Percentiles rank a stretch among this genome's conserved stretches.
These are phyloP conservation scores for Apocynum venetum DNA, from an alignment of 257 asterid genomes.

Conservation along the genomic window DNA sequence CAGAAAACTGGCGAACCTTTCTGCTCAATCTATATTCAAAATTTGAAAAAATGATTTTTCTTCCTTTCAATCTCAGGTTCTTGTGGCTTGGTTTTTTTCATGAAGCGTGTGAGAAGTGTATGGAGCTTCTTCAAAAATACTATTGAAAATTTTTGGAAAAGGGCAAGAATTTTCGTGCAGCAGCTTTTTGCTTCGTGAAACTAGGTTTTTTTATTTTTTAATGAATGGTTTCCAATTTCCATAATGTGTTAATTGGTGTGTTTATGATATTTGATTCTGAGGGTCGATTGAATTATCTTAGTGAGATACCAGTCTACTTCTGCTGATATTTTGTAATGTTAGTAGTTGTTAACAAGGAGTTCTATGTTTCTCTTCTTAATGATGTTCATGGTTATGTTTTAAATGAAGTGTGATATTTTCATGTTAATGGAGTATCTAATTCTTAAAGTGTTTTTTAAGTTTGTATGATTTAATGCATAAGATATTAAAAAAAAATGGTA, in stretches of 20 bases:
- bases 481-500: neutral
- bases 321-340: constrained; percentile 3
- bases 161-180: constrained; percentile 21
- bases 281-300: neutral
- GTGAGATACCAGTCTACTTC: neutral
- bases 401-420: neutral
- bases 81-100: constrained; percentile 30
- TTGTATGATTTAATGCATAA: neutral
- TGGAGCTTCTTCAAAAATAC: constrained; percentile 19
- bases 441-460: neutral
- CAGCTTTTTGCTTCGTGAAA: constrained; percentile 18
- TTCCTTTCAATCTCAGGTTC: constrained; percentile 27
- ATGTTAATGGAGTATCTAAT: neutral
- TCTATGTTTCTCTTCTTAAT: neutral
- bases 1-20: neutral
- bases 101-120: constrained; percentile 33
- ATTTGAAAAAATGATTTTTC: neutral
- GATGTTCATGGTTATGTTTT: neutral
- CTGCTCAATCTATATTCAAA: neutral
- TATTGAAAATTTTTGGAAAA: constrained; percentile 19
- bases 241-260: neutral
- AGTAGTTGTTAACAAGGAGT: neutral
- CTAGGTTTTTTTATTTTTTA: neutral
- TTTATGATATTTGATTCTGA: neutral
- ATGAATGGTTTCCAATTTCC: neutral